These are phyloP conservation scores for Lyophyllum decastes DNA, from an alignment of 768 basidiomycete genomes.

Conservation along the genomic window DNA sequence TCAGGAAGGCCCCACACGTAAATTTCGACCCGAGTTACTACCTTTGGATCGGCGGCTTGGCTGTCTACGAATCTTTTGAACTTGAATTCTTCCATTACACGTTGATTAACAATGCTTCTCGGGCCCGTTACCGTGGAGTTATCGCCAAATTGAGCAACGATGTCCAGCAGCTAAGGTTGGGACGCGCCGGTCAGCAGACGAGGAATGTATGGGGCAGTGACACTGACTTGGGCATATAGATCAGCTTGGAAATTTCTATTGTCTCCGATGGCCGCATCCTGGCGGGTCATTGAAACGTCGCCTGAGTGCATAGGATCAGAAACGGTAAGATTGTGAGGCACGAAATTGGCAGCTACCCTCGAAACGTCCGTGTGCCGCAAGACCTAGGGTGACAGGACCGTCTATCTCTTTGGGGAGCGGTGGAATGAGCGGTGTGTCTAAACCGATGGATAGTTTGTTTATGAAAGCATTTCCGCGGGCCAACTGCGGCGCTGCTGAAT, in stretches of 20 bases:
- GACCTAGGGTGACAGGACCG: slow-evolving; percentile 11
- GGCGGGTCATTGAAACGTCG: slow-evolving; percentile 18
- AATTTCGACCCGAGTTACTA: background rate
- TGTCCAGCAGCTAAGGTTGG: slow-evolving; percentile 4
- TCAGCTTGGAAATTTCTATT: slow-evolving; percentile 12
- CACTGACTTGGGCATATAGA: slow-evolving; percentile 7
- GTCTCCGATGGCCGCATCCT: slow-evolving; percentile 14
- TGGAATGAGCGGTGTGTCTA: slow-evolving; percentile 7
- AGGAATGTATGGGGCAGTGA: background rate
- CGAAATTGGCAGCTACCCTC: slow-evolving; percentile 5
- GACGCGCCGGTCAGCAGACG: background rate
- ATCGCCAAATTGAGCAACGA: slow-evolving; percentile 12
- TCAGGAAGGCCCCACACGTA: background rate
- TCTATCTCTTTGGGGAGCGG: slow-evolving; percentile 15
- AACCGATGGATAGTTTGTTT: slow-evolving; percentile 14
- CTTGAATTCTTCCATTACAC: slow-evolving; percentile 13
- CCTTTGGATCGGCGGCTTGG: slow-evolving; percentile 6
- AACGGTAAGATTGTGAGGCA: background rate
- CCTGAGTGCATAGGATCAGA: background rate
- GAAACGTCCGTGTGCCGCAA: slow-evolving; percentile 14
- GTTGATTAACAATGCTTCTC: slow-evolving; percentile 10
- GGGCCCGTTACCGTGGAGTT: slow-evolving; percentile 16
- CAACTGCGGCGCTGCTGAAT: slow-evolving; percentile 1
- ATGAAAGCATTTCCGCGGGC: slow-evolving; percentile 12
- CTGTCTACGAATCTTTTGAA: slow-evolving; percentile 13